These are phyloP conservation scores for Isabelozyma gotoi DNA, from an alignment of 805 yeast species.

Conservation along the genomic window DNA sequence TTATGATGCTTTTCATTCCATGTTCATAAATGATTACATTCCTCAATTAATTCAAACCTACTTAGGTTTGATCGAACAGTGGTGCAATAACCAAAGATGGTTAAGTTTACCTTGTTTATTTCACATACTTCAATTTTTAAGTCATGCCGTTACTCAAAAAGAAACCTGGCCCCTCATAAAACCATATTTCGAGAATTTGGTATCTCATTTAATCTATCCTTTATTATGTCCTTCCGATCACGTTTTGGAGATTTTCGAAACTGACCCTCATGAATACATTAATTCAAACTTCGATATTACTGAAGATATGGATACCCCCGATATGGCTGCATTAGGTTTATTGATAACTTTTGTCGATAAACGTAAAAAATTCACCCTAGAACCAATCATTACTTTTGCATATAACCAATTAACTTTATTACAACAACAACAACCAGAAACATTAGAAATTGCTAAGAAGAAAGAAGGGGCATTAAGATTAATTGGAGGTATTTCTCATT, in stretches of 20 bases:
- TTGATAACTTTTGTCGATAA: constrained; percentile 71
- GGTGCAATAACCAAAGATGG: constrained; percentile 73
- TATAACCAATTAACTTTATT: constrained; percentile 36
- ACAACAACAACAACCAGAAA: constrained; percentile 31
- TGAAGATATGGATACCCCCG: constrained; percentile 65
- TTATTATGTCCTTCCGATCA: constrained; percentile 67
- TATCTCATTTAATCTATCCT: constrained; percentile 75
- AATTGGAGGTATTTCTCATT: constrained; percentile 68
- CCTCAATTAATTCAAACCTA: constrained; percentile 71
- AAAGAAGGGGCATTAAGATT: constrained; percentile 80
- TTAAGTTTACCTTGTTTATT: constrained; percentile 63
- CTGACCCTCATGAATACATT: constrained; percentile 86
- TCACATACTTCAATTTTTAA: constrained; percentile 53
- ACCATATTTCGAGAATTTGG: constrained; percentile 61
- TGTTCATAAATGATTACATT: constrained; percentile 57
- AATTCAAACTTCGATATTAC: constrained; percentile 58
- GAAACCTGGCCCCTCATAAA: constrained; percentile 66
- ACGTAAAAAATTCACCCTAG: constrained; percentile 58
- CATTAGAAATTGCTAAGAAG: constrained; percentile 52
- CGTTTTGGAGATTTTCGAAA: constrained; percentile 72
- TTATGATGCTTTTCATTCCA: constrained; percentile 58
- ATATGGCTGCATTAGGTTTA: constrained; percentile 74
- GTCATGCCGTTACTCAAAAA: constrained; percentile 54
- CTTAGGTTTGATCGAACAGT: constrained; percentile 65
- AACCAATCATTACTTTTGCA: constrained; percentile 60